These are phyloP conservation scores for Petunia axillaris DNA, from an alignment of 257 asterid genomes.

Conservation along the genomic window DNA sequence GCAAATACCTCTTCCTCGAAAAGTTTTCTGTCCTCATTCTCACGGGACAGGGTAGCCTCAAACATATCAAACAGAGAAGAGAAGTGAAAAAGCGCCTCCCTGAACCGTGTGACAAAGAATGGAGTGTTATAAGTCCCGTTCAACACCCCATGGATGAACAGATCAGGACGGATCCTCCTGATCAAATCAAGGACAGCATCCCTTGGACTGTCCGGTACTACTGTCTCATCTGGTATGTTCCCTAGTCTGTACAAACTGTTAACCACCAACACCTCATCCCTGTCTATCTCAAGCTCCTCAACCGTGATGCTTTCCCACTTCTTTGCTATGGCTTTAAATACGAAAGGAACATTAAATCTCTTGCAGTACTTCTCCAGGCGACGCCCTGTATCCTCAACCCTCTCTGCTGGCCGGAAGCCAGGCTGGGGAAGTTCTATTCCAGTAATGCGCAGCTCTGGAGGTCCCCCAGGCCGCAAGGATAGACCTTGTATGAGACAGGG, in stretches of 20 bases:
- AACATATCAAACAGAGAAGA: conserved; percentile 41
- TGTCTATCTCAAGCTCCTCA: conserved; percentile 36
- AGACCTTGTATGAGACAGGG: conserved; percentile 48
- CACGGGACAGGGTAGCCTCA: conserved; percentile 36
- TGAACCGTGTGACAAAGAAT: conserved; percentile 40
- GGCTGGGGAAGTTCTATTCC: conserved; percentile 53
- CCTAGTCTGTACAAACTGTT: conserved; percentile 45
- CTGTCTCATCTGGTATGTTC: conserved; percentile 50
- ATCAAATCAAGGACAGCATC: conserved; percentile 43
- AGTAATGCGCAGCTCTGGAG: conserved; percentile 44
- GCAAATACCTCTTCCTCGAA: conserved; percentile 37
- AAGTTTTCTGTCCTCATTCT: conserved; percentile 35
- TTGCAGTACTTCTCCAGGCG: conserved; percentile 40
- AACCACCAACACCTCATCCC: conserved; percentile 41
- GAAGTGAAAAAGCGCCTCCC: conserved; percentile 50
- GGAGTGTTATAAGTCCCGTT: conserved; percentile 49
- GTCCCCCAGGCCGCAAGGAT: conserved; percentile 41
- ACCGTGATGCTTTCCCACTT: conserved; percentile 46
- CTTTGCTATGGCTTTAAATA: conserved; percentile 41
- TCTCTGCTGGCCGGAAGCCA: conserved; percentile 46
- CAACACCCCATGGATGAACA: conserved; percentile 38
- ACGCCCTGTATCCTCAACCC: conserved; percentile 48
- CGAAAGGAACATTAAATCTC: conserved; percentile 43
- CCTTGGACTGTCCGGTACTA: conserved; percentile 41
- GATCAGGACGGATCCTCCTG: conserved; percentile 38